Percentiles rank a stretch among this genome's conserved stretches.
Conservation (phyloP, 177 flowering plant species). For the Vitis hybrid region DNA sequence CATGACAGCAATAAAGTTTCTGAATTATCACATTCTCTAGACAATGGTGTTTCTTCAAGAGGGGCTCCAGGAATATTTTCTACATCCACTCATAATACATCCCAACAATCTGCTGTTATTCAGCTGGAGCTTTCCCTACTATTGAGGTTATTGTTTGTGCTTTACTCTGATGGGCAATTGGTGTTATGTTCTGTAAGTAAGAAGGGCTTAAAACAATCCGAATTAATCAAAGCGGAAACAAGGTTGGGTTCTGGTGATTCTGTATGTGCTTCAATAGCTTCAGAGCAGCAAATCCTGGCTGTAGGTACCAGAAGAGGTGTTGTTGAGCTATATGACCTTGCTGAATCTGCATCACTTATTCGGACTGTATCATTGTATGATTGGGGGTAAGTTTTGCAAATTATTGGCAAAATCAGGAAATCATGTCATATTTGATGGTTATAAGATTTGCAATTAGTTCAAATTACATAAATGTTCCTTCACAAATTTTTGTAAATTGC, state of each 20-base stretch:
- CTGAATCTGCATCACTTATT: conserved; percentile 68
- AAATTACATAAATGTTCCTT: too few relatives aligned
- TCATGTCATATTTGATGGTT: background rate
- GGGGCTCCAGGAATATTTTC: conserved; percentile 17
- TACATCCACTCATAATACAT: conserved; percentile 21
- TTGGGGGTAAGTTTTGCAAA: conserved; percentile 81
- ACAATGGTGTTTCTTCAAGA: conserved; percentile 59
- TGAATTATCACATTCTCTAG: conserved; percentile 30
- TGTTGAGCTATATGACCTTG: conserved; percentile 84
- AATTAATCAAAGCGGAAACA: conserved; percentile 67
- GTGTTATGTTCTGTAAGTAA: conserved; percentile 75
- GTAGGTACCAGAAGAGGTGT: conserved; percentile 82
- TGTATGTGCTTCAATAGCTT: conserved; percentile 75
- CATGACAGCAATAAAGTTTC: conserved; percentile 23
- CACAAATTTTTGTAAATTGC: background rate
- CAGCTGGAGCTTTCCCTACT: conserved; percentile 70
- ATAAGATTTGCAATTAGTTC: too few relatives aligned
- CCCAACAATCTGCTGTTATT: conserved; percentile 38
- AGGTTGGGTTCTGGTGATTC: conserved; percentile 67
- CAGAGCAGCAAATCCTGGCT: conserved; percentile 91
- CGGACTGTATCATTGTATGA: conserved; percentile 86
- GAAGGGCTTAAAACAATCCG: conserved; percentile 74
- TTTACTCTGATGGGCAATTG: conserved; percentile 70
- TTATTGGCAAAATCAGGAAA: conserved; percentile 1
- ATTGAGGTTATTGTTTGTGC: conserved; percentile 65